A percentile compares a stretch with the other conserved stretches of the same genome.
These are phyloP conservation scores for Cynanchum wilfordii DNA, from an alignment of 257 asterid genomes.

Conservation along the genomic window DNA sequence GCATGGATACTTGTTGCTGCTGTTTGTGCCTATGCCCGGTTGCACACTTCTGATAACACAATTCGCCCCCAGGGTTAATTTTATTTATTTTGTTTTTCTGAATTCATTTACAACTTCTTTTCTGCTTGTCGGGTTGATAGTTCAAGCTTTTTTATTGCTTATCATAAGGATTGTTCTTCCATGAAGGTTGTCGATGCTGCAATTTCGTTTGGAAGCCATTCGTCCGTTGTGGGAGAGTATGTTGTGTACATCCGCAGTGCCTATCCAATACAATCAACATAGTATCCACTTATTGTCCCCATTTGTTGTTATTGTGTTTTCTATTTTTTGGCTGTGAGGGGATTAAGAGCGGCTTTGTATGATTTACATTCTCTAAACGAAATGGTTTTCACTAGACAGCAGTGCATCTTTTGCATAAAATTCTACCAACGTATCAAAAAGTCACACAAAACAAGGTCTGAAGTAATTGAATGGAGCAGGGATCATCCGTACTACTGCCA, in stretches of 20 bases:
- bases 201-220: conserved; percentile 19
- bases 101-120: too few relatives aligned
- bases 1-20: conserved; percentile 30
- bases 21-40: conserved; percentile 20
- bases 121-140: not conserved
- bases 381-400: too few relatives aligned
- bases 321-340: too few relatives aligned
- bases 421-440: too few relatives aligned
- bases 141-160: too few relatives aligned
- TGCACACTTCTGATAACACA: conserved; percentile 18
- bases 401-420: too few relatives aligned
- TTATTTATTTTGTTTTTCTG: not conserved
- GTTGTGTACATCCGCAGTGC: conserved; percentile 19
- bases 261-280: not conserved
- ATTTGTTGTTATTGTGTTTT: too few relatives aligned
- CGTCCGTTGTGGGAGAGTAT: conserved; percentile 24
- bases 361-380: too few relatives aligned
- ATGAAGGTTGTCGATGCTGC: conserved; percentile 47
- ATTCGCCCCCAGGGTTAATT: conserved; percentile 30
- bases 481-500: not conserved
- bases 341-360: too few relatives aligned
- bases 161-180: not conserved
- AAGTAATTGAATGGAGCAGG: too few relatives aligned
- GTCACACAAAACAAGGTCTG: too few relatives aligned
- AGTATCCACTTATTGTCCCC: not conserved